phyloP scores from a whole-genome alignment of 129 eudicot genomes.

The Ambrosia trifida region DNA sequence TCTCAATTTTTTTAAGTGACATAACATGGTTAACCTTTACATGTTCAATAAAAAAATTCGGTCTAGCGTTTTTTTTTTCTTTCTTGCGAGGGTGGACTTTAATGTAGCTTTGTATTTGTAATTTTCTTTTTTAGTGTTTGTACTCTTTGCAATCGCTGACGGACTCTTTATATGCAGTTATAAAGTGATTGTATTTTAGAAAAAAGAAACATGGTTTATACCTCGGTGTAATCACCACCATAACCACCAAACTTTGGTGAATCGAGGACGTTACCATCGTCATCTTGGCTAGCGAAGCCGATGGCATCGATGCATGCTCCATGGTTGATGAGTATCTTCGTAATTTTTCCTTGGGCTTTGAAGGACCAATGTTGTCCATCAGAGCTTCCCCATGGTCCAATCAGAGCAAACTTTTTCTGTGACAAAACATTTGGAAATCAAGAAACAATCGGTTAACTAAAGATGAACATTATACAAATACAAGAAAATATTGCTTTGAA shows the following conservation, averaged over 20 bases:
- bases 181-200: too few relatives aligned
- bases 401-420: conserved; percentile 29
- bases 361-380: conserved; percentile 40
- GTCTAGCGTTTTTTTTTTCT: too few relatives aligned
- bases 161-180: too few relatives aligned
- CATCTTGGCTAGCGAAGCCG: conserved; percentile 37
- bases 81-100: too few relatives aligned
- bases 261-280: conserved; percentile 24
- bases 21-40: conserved; percentile 16
- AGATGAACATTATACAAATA: background rate
- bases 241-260: conserved; percentile 34
- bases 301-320: conserved; percentile 36
- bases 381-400: conserved; percentile 37
- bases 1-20: too few relatives aligned
- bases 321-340: conserved; percentile 30
- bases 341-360: conserved; percentile 36
- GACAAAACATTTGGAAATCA: background rate
- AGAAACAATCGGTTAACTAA: background rate
- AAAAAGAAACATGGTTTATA: background rate
- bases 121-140: too few relatives aligned
- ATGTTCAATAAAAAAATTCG: background rate
- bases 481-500: background rate
- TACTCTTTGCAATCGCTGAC: too few relatives aligned
- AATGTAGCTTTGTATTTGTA: too few relatives aligned
- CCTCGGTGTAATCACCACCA: conserved; percentile 36